Percentiles rank a stretch among this genome's conserved stretches.
Evolutionary conservation across 352 stramenopile species (phyloP).

Genomic region (Globisporangium uncinulatum): DNA sequence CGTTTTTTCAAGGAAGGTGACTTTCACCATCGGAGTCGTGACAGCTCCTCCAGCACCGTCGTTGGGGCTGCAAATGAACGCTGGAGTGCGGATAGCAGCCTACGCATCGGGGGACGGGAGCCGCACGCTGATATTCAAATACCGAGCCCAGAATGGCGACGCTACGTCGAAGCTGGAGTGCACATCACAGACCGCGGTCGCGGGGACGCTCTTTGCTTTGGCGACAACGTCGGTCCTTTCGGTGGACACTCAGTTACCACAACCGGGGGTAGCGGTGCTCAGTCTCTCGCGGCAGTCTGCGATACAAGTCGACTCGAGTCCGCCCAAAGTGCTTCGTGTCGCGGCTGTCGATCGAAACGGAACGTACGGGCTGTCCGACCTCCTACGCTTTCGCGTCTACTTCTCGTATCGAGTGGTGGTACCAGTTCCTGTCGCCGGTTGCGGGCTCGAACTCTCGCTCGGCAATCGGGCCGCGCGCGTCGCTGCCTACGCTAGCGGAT

Average conservation of each 20-base stretch:
- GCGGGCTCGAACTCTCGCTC: conserved; percentile 36
- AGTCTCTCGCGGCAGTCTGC: conserved; percentile 37
- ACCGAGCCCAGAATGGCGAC: conserved; percentile 35
- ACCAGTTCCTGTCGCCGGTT: conserved; percentile 11
- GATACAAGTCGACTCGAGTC: conserved; percentile 29
- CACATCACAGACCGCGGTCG: conserved; percentile 22
- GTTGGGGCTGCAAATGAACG: conserved; percentile 33
- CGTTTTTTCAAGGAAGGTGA: conserved; percentile 37
- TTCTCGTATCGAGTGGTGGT: conserved; percentile 55
- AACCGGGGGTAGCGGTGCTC: conserved; percentile 11
- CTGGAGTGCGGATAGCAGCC: conserved; percentile 14
- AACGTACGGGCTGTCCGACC: conserved; percentile 39
- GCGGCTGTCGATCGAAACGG: conserved; percentile 24
- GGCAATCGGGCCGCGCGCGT: conserved; percentile 23
- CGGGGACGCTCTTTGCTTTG: conserved; percentile 32
- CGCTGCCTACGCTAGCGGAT: conserved; percentile 47
- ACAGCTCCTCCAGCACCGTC: conserved; percentile 12
- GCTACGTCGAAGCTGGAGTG: conserved; percentile 30
- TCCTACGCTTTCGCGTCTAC: conserved; percentile 28
- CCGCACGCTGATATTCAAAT: conserved; percentile 39
- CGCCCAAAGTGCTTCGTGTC: conserved; percentile 35
- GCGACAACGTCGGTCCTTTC: conserved; percentile 33
- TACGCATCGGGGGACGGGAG: conserved; percentile 44
- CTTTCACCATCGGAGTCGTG: neutral
- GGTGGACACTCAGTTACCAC: conserved; percentile 29